These are phyloP conservation scores for Xanthoconium separans DNA, from an alignment of 1,284 basidiomycete genomes.

Conservation along the genomic window DNA sequence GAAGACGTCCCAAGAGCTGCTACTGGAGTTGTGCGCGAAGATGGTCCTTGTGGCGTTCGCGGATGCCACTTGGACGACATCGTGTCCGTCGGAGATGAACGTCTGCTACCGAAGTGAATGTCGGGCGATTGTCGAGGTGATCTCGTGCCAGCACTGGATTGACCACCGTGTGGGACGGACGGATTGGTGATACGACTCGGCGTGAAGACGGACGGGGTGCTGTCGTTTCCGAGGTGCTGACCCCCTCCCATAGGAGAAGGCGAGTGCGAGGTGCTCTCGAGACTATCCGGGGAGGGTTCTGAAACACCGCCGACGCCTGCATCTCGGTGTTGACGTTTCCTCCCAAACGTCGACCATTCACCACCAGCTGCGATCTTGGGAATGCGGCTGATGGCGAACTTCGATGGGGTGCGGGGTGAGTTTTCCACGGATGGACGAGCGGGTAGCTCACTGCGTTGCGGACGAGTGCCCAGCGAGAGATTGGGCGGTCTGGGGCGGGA, in stretches of 20 bases:
- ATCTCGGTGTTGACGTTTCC: conserved; percentile 24
- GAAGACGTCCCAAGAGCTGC: conserved; percentile 13
- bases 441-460: conserved; percentile 3
- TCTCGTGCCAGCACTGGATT: conserved; percentile 12
- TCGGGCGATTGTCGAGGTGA: conserved; percentile 21
- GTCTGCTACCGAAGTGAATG: conserved; percentile 15
- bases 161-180: conserved; percentile 3
- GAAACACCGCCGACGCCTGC: neutral
- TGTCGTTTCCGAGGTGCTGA: conserved; percentile 14
- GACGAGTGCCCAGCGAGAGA: neutral
- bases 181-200: conserved; percentile 19
- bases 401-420: conserved; percentile 12
- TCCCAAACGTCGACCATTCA: conserved; percentile 47
- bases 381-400: conserved; percentile 21
- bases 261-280: conserved; percentile 15
- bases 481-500: conserved; percentile 5
- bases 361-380: conserved; percentile 29
- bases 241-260: conserved; percentile 12
- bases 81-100: conserved; percentile 29
- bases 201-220: conserved; percentile 20
- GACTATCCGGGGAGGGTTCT: conserved; percentile 11
- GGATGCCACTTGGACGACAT: conserved; percentile 28
- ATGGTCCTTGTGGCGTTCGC: conserved; percentile 27
- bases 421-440: conserved; percentile 7
- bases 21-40: conserved; percentile 18